phyloP scores from a whole-genome alignment of 225 moss, liverwort and hornwort species.

The Takakia lepidozioides region DNA sequence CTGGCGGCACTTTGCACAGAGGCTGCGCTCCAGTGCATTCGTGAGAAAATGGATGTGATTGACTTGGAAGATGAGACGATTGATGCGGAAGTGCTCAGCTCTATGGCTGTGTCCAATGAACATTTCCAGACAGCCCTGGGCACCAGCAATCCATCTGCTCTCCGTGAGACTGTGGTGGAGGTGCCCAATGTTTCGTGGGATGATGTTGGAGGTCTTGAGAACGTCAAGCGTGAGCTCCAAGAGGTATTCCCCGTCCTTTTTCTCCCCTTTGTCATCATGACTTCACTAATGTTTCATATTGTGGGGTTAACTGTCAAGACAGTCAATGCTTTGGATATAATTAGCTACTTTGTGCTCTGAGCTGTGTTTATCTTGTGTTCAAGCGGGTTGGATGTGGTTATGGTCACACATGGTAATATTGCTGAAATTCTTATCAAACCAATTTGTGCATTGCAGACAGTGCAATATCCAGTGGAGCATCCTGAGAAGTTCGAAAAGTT shows the following conservation, averaged over 20 bases:
- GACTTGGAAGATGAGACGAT: conserved; percentile 94
- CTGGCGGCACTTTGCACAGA: conserved; percentile 88
- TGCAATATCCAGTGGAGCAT: conserved; percentile 98
- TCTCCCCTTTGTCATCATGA: background rate
- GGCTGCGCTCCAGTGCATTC: conserved; percentile 91
- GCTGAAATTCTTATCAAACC: too few species aligned
- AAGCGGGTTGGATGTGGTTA: background rate
- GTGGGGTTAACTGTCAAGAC: background rate
- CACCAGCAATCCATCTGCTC: conserved; percentile 93
- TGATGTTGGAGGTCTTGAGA: conserved; percentile 85
- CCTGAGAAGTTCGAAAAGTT: too few species aligned
- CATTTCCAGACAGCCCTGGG: conserved; percentile 95
- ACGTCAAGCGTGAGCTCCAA: conserved; percentile 92
- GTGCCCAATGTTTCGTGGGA: conserved; percentile 93
- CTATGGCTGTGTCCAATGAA: conserved; percentile 92
- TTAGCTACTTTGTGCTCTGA: background rate
- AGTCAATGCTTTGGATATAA: background rate
- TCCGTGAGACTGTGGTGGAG: conserved; percentile 93
- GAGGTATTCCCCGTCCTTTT: conserved; percentile 41
- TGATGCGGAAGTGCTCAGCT: conserved; percentile 88
- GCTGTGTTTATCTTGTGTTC: background rate
- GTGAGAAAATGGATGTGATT: conserved; percentile 98
- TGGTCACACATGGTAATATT: background rate
- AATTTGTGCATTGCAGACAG: conserved; percentile 53
- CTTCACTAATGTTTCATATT: background rate